phyloP scores from a whole-genome alignment of 2,329 filamentous ascomycete species.

The Ceratocystis ficicola region DNA sequence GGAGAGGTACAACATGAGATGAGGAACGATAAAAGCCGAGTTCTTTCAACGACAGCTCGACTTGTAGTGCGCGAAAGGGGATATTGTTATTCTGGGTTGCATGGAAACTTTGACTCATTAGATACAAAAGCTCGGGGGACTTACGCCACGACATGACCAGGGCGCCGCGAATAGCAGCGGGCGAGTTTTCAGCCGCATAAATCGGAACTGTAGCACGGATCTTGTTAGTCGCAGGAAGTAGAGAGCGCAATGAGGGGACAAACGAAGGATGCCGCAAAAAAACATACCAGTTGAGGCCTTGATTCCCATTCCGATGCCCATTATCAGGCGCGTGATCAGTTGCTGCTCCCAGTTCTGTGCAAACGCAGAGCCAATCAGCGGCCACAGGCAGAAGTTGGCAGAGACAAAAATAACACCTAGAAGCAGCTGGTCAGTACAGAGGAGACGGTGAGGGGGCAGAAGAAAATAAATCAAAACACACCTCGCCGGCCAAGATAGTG shows the following conservation, averaged over 20 bases:
- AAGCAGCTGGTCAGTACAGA: slow-evolving; percentile 28
- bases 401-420: slow-evolving; percentile 49
- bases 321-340: slow-evolving; percentile 36
- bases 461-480: not conserved
- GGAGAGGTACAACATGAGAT: not conserved
- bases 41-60: not conserved
- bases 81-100: no score
- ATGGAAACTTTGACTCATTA: not conserved
- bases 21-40: not conserved
- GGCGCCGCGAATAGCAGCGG: slow-evolving; percentile 41
- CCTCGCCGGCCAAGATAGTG: slow-evolving; percentile 51
- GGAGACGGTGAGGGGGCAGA: not conserved
- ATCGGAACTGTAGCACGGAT: slow-evolving; percentile 33
- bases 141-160: slow-evolving; percentile 43
- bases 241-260: not conserved
- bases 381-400: slow-evolving; percentile 48
- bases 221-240: not conserved
- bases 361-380: slow-evolving; percentile 48
- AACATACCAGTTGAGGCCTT: slow-evolving; percentile 31
- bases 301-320: slow-evolving; percentile 50
- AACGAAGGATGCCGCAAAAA: not conserved
- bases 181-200: slow-evolving; percentile 42
- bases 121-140: slow-evolving; percentile 22
- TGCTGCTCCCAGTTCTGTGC: slow-evolving; percentile 48
- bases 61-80: not conserved